phyloP scores from a whole-genome alignment of 1,139 yeast genomes.

The Suhomyces terraborum region DNA sequence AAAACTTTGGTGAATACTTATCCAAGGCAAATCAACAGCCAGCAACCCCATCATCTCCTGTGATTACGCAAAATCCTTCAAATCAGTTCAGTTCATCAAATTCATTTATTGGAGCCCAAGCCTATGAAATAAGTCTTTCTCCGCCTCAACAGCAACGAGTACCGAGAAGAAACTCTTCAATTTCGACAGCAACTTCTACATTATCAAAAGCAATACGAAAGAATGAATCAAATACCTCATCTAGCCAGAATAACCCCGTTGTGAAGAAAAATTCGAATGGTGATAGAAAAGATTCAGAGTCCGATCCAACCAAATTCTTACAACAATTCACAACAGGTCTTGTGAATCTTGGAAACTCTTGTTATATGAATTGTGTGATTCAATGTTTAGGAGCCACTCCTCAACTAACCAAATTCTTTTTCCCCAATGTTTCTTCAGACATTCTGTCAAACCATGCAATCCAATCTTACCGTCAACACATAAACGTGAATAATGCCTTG shows the following conservation, averaged over 20 bases:
- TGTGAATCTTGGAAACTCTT: conserved; percentile 83
- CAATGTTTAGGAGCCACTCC: conserved; percentile 70
- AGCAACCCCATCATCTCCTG: conserved; percentile 23
- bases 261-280: not conserved
- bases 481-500: conserved; percentile 71
- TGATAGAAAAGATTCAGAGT: not conserved
- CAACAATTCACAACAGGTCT: conserved; percentile 57
- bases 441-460: conserved; percentile 19
- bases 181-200: conserved; percentile 1
- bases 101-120: conserved; percentile 3
- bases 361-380: conserved; percentile 89
- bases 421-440: conserved; percentile 26
- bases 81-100: not conserved
- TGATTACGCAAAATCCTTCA: conserved; percentile 18
- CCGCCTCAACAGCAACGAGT: conserved; percentile 19
- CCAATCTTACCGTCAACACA: conserved; percentile 63
- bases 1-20: conserved; percentile 43
- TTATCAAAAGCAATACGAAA: conserved; percentile 4
- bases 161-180: conserved; percentile 12
- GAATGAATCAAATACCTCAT: not conserved
- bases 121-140: conserved; percentile 3
- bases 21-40: conserved; percentile 31
- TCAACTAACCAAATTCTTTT: conserved; percentile 45
- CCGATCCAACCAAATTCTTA: conserved; percentile 26
- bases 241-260: not conserved